Evolutionary conservation across 2,329 filamentous ascomycete genomes (phyloP), one percentile per base, ranked within the genome.

Genomic region (Botrytis hyacinthi): DNA sequence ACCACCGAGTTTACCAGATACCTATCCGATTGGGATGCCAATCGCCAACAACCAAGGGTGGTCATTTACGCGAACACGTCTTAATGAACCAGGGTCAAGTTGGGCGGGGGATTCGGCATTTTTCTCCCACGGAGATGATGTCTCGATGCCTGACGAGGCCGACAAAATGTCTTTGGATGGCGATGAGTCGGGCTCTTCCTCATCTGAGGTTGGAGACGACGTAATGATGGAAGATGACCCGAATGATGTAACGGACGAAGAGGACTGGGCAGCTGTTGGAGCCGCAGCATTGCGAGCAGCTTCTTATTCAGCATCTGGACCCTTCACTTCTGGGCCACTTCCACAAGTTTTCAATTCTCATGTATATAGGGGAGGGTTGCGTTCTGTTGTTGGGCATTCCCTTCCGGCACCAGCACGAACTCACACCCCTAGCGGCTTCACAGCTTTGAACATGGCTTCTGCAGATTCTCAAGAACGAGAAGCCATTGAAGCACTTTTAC

Each of bases 161-260:
- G 95, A 98, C 83, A 95, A 95, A 82, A 98, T 98, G 95, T 98
- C 95, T 75, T 87, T 94, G 67, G 92, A 93, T 79, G 87, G 92
- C 80, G 91, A 93, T 75, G 88, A 89, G 61, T 90, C 88, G 72
- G 93, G 91, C 68, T 29, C 37, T 32, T 94, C 93, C 20, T 94
- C 92, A 80, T 94, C 92, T 46, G 92, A 94, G 78, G 92, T 91
- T 29, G 88, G 88, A 60, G 75, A 77, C 12, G 91, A 92, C 74
- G 88, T 90, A 77, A 86, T 82, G 83, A 89, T 91, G 84, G 90
- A 91, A 78, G 92, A 93, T 78, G 92, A 97, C 80, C 90, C 93
- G 75, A 91, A 92, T 77, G 94, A 97, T 80, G 88, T 93, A 74
- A 98, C 96, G 37, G 96, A 98, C 81, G 94, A 98, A 81, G 95